Conservation (phyloP, 1,284 basidiomycete species). For the Rhodotorula sp. region DNA sequence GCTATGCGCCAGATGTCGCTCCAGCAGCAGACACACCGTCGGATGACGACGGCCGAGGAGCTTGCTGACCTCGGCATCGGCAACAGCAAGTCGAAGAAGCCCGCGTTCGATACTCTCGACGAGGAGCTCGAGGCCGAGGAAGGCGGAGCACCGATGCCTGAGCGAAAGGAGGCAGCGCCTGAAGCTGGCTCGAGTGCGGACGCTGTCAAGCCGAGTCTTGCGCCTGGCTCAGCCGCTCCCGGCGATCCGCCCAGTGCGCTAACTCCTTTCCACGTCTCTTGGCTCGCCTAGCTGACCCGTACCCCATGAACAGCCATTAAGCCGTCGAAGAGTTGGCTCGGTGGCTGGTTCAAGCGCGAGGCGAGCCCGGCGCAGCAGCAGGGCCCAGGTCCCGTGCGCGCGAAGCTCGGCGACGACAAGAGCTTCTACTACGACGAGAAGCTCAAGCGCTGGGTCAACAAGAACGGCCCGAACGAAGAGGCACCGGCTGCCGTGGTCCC, state of each 20-base stretch:
- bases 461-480: constrained; percentile 63
- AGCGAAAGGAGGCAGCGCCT: constrained; percentile 35
- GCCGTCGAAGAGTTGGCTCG: constrained; percentile 64
- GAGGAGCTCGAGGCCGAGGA: constrained; percentile 42
- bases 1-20: constrained; percentile 12
- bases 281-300: not conserved
- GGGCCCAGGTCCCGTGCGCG: constrained; percentile 69
- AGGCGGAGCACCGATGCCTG: constrained; percentile 43
- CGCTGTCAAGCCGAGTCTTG: not conserved
- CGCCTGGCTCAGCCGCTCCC: not conserved
- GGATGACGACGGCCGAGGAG: constrained; percentile 62
- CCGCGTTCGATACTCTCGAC: constrained; percentile 49
- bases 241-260: no score
- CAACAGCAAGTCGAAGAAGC: constrained; percentile 61
- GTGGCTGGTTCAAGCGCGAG: constrained; percentile 59
- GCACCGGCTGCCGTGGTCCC: constrained; percentile 61
- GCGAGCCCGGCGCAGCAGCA: constrained; percentile 47
- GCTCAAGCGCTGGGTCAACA: constrained; percentile 93
- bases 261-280: not conserved
- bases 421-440: constrained; percentile 94
- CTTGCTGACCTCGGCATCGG: constrained; percentile 90
- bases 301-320: constrained; percentile 36
- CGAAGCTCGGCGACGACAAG: constrained; percentile 89
- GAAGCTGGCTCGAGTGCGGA: not conserved
- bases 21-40: constrained; percentile 29